Evolutionary conservation across 257 asterid species (phyloP).

Genomic region (Ajuga chamaepitys): DNA sequence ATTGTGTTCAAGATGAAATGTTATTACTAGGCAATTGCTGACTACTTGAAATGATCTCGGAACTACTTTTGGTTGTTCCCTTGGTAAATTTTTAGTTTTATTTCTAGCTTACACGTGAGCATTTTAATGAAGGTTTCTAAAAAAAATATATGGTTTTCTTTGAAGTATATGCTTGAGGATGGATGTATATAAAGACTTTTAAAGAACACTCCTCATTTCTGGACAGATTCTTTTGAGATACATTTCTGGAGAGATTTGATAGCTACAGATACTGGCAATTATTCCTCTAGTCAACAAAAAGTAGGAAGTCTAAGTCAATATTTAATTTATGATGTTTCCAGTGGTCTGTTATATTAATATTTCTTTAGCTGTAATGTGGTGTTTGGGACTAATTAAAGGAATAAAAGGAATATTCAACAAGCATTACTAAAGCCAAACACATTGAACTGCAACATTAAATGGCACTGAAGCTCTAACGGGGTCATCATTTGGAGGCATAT

Average conservation of each 20-base stretch:
- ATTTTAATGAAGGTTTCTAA: not conserved
- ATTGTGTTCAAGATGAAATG: not conserved
- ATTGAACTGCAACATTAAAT: slow-evolving; percentile 1
- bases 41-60: slow-evolving; percentile 1
- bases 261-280: not conserved
- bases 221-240: no score
- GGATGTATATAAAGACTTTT: not conserved
- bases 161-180: not conserved
- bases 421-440: not conserved
- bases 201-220: not conserved
- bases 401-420: not conserved
- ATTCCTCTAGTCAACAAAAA: not conserved
- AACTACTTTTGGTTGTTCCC: slow-evolving; percentile 1
- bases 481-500: not conserved
- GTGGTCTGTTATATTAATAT: not conserved
- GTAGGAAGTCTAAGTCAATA: not conserved
- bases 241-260: not conserved
- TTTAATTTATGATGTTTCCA: not conserved
- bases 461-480: slow-evolving; percentile 6
- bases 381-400: not conserved
- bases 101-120: not conserved
- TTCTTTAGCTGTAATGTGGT: not conserved
- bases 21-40: not conserved
- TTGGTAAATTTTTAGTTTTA: not conserved
- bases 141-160: not conserved